phyloP scores from a whole-genome alignment of 2,329 filamentous ascomycete genomes.

The Cyclaneusma minus region DNA sequence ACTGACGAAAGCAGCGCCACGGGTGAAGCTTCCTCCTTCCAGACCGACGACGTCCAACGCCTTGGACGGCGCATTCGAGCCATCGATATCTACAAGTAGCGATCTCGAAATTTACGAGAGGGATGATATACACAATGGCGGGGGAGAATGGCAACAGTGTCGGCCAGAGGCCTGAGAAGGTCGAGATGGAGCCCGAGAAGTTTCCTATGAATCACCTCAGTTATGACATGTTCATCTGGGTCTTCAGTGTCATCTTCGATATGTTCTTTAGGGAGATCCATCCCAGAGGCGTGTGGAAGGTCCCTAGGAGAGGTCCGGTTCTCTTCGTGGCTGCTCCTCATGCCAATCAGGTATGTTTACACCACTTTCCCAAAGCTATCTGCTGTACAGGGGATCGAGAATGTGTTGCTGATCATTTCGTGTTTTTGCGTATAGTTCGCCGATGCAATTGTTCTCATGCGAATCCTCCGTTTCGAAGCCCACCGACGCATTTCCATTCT shows the following conservation, averaged over 20 bases:
- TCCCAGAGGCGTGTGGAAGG: conserved; percentile 86
- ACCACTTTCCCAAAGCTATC: background rate
- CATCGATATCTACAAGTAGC: too few relatives aligned
- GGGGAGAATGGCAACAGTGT: too few relatives aligned
- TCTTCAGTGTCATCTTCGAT: conserved; percentile 71
- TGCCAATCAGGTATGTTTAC: conserved; percentile 64
- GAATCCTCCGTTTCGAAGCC: conserved; percentile 73
- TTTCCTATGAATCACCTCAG: conserved; percentile 59
- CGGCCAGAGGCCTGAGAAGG: too few relatives aligned
- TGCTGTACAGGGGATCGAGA: background rate
- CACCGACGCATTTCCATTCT: conserved; percentile 81
- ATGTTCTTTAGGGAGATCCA: conserved; percentile 98
- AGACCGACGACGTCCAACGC: background rate
- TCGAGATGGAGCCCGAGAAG: too few relatives aligned
- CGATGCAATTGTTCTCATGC: conserved; percentile 85
- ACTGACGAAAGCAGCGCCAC: too few relatives aligned
- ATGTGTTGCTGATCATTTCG: background rate
- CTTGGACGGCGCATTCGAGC: too few relatives aligned
- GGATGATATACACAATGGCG: too few relatives aligned
- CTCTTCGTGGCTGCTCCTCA: conserved; percentile 95
- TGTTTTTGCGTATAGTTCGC: conserved; percentile 51
- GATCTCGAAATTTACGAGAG: too few relatives aligned
- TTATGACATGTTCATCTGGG: conserved; percentile 66
- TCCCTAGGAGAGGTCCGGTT: conserved; percentile 74
- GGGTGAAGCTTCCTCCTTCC: too few relatives aligned